These are phyloP conservation scores for Beta corolliflora DNA, from an alignment of 179 eudicot genomes.

Conservation along the genomic window DNA sequence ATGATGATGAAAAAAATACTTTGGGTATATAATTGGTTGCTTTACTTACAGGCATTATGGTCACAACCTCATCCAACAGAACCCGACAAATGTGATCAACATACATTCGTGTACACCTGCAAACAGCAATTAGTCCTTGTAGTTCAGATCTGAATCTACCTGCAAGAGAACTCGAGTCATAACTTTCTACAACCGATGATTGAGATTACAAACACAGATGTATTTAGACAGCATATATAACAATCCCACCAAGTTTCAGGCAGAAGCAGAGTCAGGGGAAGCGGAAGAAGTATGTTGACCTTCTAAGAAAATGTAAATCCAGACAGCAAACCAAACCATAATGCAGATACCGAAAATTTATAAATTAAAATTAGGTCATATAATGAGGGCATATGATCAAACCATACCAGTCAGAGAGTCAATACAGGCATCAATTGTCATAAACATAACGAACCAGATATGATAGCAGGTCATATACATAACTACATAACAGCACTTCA, in stretches of 20 bases:
- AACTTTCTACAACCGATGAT: not conserved
- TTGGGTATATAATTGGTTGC: not conserved
- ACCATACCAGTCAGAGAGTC: not conserved
- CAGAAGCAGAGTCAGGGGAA: not conserved
- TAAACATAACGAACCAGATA: not conserved
- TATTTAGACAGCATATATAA: not conserved
- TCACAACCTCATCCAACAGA: slow-evolving; percentile 63
- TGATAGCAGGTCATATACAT: not conserved
- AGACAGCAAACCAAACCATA: not conserved
- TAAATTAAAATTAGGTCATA: not conserved
- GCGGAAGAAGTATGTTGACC: not conserved
- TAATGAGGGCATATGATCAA: not conserved
- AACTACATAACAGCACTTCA: not conserved
- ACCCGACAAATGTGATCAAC: slow-evolving; percentile 57
- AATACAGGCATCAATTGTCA: too few species aligned
- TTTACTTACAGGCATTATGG: slow-evolving; percentile 69
- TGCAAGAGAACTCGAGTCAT: slow-evolving; percentile 35
- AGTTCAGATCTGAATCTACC: slow-evolving; percentile 70
- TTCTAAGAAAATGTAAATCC: not conserved
- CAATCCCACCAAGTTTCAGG: not conserved
- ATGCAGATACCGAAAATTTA: not conserved
- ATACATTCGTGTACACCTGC: slow-evolving; percentile 70
- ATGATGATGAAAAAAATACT: not conserved
- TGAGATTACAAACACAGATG: not conserved
- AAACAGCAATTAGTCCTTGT: slow-evolving; percentile 60